These are phyloP conservation scores for Otatea glauca DNA, from an alignment of 176 grass and related monocot genomes.

Conservation along the genomic window DNA sequence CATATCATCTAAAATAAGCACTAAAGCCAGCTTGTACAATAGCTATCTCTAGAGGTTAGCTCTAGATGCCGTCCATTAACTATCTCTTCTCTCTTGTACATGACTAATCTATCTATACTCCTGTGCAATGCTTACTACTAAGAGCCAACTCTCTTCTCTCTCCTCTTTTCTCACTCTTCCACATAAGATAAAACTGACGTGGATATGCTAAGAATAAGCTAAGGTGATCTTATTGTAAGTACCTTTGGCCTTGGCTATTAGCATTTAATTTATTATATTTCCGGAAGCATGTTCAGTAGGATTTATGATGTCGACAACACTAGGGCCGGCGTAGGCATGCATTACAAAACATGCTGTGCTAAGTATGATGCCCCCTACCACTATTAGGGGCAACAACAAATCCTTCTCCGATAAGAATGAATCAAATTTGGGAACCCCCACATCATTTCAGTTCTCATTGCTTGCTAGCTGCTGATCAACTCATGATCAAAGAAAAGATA, in stretches of 20 bases:
- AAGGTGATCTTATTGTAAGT: too few species aligned
- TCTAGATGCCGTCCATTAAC: too few species aligned
- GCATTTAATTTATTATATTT: conserved; percentile 52
- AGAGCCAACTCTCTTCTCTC: too few species aligned
- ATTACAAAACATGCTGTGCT: conserved; percentile 52
- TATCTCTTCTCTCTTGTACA: too few species aligned
- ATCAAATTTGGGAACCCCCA: conserved; percentile 51
- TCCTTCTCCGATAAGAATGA: conserved; percentile 48
- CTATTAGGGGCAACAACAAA: conserved; percentile 53
- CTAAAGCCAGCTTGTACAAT: too few species aligned
- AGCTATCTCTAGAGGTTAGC: too few species aligned
- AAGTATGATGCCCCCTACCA: conserved; percentile 66
- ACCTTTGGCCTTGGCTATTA: conserved; percentile 55
- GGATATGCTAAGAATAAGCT: too few species aligned
- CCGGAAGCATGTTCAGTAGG: conserved; percentile 55
- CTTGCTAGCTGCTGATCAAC: conserved; percentile 53
- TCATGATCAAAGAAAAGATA: conserved; percentile 49
- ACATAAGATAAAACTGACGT: too few species aligned
- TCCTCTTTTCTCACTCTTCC: too few species aligned
- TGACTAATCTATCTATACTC: too few species aligned
- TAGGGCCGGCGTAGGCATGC: conserved; percentile 50
- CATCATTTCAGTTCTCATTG: conserved; percentile 60
- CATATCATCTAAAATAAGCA: too few species aligned
- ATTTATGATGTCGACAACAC: conserved; percentile 68
- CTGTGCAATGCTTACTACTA: too few species aligned